A percentile compares a stretch with the other conserved stretches of the same genome.
phyloP scores from a whole-genome alignment of 2,329 filamentous ascomycete genomes.

The Hymenoscyphus scutula region DNA sequence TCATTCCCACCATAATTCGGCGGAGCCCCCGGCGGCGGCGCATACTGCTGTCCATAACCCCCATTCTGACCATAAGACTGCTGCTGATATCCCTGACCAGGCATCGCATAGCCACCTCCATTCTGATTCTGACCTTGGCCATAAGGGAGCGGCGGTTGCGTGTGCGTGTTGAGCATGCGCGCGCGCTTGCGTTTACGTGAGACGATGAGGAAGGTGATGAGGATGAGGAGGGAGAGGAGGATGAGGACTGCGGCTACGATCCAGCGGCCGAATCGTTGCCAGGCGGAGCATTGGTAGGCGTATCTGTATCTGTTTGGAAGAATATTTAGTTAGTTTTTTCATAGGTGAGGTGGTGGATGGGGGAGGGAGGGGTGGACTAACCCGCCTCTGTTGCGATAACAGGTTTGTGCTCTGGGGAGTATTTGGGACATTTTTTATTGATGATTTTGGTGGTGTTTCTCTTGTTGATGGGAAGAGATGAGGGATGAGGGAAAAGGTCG shows the following conservation, averaged over 20 bases:
- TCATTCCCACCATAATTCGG: conserved; percentile 14
- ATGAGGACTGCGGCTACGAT: conserved; percentile 25
- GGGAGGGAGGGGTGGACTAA: background rate
- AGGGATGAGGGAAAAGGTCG: too few relatives aligned
- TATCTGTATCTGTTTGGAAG: conserved; percentile 1
- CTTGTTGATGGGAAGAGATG: too few relatives aligned
- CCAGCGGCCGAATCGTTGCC: conserved; percentile 26
- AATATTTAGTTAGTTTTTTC: background rate
- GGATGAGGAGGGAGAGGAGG: conserved; percentile 20
- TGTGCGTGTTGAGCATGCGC: background rate
- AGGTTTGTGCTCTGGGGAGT: background rate
- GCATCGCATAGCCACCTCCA: conserved; percentile 12
- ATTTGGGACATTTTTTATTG: background rate
- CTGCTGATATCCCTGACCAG: background rate
- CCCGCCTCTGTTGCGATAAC: conserved; percentile 10
- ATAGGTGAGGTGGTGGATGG: background rate
- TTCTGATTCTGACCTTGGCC: conserved; percentile 10
- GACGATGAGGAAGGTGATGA: conserved; percentile 7
- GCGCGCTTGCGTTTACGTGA: conserved; percentile 1
- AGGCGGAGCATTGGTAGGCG: conserved; percentile 15
- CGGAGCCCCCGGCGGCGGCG: conserved; percentile 14
- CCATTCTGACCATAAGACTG: background rate
- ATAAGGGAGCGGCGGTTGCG: conserved; percentile 3
- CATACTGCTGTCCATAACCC: conserved; percentile 16
- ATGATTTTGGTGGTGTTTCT: background rate